Conservation (phyloP, 1,139 yeast genomes). For the Diutina siamensis region DNA sequence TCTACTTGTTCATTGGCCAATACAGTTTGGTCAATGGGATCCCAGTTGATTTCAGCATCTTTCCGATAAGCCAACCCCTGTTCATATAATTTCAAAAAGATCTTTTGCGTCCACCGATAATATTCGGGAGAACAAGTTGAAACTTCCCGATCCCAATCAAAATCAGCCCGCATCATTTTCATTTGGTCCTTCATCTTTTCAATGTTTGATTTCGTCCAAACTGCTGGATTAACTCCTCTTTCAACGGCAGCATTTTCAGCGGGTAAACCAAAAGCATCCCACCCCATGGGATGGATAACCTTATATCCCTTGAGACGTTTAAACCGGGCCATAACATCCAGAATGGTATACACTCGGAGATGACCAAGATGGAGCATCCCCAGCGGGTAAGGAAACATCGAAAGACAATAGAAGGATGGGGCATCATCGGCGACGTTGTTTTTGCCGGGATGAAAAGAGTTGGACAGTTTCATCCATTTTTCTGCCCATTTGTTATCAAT, state of each 20-base stretch:
- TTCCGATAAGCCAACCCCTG: constrained; percentile 76
- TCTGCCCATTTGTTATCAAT: constrained; percentile 42
- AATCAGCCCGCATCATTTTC: constrained; percentile 67
- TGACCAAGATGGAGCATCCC: constrained; percentile 92
- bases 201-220: constrained; percentile 76
- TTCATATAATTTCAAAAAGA: constrained; percentile 61
- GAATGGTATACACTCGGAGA: constrained; percentile 79
- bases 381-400: constrained; percentile 96
- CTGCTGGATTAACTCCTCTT: constrained; percentile 62
- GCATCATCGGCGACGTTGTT: constrained; percentile 15
- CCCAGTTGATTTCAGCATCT: constrained; percentile 92
- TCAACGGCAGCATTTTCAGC: constrained; percentile 98
- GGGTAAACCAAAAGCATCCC: constrained; percentile 98
- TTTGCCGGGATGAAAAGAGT: constrained; percentile 35
- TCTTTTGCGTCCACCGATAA: constrained; percentile 85
- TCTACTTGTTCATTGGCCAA: constrained; percentile 97
- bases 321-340: constrained; percentile 74
- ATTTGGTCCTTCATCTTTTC: constrained; percentile 76
- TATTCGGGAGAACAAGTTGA: constrained; percentile 84
- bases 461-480: constrained; percentile 35
- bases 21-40: constrained; percentile 89
- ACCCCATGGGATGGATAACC: constrained; percentile 95
- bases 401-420: constrained; percentile 50
- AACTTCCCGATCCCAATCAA: constrained; percentile 89
- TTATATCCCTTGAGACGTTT: constrained; percentile 63